phyloP scores from a whole-genome alignment of 192 early-diverging fungal species.

The Piromyces finnis region DNA sequence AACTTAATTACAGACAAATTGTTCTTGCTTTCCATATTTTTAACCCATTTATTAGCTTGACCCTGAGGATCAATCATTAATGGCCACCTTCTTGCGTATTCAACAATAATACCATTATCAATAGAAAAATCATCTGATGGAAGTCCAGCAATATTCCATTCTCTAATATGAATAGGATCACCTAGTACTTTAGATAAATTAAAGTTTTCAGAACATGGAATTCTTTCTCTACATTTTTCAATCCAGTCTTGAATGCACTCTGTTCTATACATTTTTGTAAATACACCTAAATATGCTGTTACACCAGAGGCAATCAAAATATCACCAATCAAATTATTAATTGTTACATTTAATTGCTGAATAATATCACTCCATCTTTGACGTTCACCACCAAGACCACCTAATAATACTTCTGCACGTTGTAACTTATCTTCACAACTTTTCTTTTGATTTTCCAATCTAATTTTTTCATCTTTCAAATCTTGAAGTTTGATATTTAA shows the following conservation, averaged over 20 bases:
- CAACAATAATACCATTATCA: slow-evolving; percentile 45
- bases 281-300: slow-evolving; percentile 42
- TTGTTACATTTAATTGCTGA: slow-evolving; percentile 15
- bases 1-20: slow-evolving; percentile 42
- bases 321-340: slow-evolving; percentile 36
- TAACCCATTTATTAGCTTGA: slow-evolving; percentile 46
- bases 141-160: slow-evolving; percentile 41
- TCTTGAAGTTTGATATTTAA: slow-evolving; percentile 29
- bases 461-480: slow-evolving; percentile 28
- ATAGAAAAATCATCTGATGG: slow-evolving; percentile 39
- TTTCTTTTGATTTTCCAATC: slow-evolving; percentile 32
- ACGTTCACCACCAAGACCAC: slow-evolving; percentile 39
- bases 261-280: slow-evolving; percentile 32
- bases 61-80: slow-evolving; percentile 46
- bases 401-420: slow-evolving; percentile 32
- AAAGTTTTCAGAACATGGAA: slow-evolving; percentile 33
- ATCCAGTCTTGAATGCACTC: slow-evolving; percentile 25
- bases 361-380: slow-evolving; percentile 42
- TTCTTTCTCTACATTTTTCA: slow-evolving; percentile 9
- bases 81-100: slow-evolving; percentile 36
- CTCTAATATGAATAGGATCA: slow-evolving; percentile 36
- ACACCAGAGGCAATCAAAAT: slow-evolving; percentile 37
- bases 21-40: slow-evolving; percentile 46
- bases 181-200: slow-evolving; percentile 33
- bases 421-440: slow-evolving; percentile 38